Evolutionary conservation across 805 yeast species (phyloP), one percentile per base, ranked within the genome.

Genomic region (Priceomyces fermenticarens): DNA sequence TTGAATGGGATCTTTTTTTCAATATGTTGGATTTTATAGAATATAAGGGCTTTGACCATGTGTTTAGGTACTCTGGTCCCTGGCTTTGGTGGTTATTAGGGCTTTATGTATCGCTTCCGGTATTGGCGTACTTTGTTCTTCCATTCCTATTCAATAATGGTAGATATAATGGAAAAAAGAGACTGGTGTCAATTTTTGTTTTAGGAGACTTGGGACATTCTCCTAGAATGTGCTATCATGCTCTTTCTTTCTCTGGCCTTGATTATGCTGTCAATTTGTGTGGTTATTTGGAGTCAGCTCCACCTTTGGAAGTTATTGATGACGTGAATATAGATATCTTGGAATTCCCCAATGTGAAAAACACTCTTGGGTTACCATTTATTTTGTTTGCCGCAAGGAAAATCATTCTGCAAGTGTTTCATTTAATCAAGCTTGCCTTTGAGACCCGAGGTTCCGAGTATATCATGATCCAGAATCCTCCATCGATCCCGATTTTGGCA

Each of bases 121-220:
- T 76, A 7, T 8, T 67, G 1, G 68, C 72, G 11, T 75, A 74
- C 52, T 43, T 55, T 2, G 33, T 70, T 0, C 47, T 76, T 3
- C 80, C 81, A 1, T 52, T 53, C 20, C 30, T 73, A 10, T 38
- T 57, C 3, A 49, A 58, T 27, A 54, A 55, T 16, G 50, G 55
- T 12, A 40, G 48, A 8, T 53, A 46, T 29, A 34, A 49, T 1
- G 50, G 61, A 15, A 57, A 51, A 26, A 47, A 54, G 44, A 78
- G 72, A 46, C 76, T 88, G 39, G 81, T 88, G 4, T 73, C 85
- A 8, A 80, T 93, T 13, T 75, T 88, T 47, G 99, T 93, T 2
- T 66, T 93, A 13, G 99, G 99, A 2, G 98, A 91, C 57, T 57
- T 93, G 40, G 97, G 96, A 10, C 95, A 89, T 56, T 90, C 97